Evolutionary conservation across 441 rosid genomes (phyloP), one percentile per base, ranked within the genome.

Genomic region (Euphorbia corollata): DNA sequence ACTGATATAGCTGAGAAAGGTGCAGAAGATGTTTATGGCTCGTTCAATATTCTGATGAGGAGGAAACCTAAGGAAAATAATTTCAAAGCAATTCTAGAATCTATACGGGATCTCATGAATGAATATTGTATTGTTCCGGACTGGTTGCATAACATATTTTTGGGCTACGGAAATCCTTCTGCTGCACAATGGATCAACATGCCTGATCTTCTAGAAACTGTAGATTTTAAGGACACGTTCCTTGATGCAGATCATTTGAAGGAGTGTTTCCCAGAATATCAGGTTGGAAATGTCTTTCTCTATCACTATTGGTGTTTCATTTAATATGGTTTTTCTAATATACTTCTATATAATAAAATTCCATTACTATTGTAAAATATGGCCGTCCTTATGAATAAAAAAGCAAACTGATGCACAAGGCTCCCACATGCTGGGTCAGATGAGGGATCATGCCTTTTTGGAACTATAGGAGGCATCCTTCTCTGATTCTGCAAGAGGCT

Each of bases 31-130:
- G 91, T 86, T 68, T 95, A 95, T 80, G 83, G 95, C 65, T 85
- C 97, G 39, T 91, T 95, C 80, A 88, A 95, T 78, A 77, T 95
- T 69, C 75, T 95, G 76, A 85, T 95, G 97, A 90, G 99, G 81
- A 91, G 99, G 80, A 94, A 94, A 75, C 99, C 99, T 10, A 91
- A 94, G 81, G 99, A 95, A 86, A 95, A 95, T 73, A 95, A 95
- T 78, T 95, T 95, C 82, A 95, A 95, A 81, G 99, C 99, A 68
- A 95, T 95, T 77, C 83, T 91, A 67, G 99, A 95, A 82, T 95
- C 99, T 47, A 95, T 94, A 64, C 88, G 99, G 82, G 99, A 94
- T 81, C 99, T 94, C 56, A 94, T 94, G 99, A 94, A 94, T 82
- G 99, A 94, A 75, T 94, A 88, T 64, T 94, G 98, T 79, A 88